Base-by-base conservation (phyloP, 345 rosid genomes). In the Erodium maritimum region DNA sequence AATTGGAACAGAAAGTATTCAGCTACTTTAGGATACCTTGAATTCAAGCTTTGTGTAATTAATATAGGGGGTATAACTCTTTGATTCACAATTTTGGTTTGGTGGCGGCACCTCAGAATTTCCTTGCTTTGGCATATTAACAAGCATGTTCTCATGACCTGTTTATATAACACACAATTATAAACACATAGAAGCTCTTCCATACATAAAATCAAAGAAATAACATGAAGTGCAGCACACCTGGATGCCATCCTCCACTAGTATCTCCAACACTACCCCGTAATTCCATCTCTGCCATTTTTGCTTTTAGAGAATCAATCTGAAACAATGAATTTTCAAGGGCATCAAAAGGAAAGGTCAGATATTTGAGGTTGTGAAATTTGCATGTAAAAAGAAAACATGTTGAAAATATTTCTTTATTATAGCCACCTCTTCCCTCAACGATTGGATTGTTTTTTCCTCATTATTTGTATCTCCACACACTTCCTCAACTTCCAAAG, bases 11-110 rank as follows among this genome's bases (percentile, higher is more conserved):
- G 22, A 52, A 54, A 55, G 8, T 19, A 19, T 12, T 5, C 23
- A 22, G 19, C 17, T 19, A 19, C 5, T 55, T 59, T 14, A 20
- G 57, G 23, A 67, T 52, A 88, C 99, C 94, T 80, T 80, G 77
- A 93, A 93, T 71, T 80, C 95, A 67, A 93, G 99, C 79, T 87
- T 93, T 58, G 82, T 82, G 70, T 83, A 93, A 65, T 83, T 93
- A 59, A 89, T 85, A 66, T 67, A 78, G 62, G 91, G 96, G 42
- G 91, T 91, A 72, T 80, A 77, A 72, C 86, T 83, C 63, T 70
- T 61, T 63, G 69, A 67, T 60, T 66, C 60, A 54, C 65, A 73
- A 73, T 65, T 81, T 59, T 64, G 65, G 59, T 52, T 52, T 21
- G 50, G 11, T 45, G 66, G 72, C 22, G 61, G 59, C 68, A 67